A percentile compares a stretch with the other conserved stretches of the same genome.
Evolutionary conservation across 2,329 filamentous ascomycete species (phyloP).

Genomic region (Verticillium alfalfae): DNA sequence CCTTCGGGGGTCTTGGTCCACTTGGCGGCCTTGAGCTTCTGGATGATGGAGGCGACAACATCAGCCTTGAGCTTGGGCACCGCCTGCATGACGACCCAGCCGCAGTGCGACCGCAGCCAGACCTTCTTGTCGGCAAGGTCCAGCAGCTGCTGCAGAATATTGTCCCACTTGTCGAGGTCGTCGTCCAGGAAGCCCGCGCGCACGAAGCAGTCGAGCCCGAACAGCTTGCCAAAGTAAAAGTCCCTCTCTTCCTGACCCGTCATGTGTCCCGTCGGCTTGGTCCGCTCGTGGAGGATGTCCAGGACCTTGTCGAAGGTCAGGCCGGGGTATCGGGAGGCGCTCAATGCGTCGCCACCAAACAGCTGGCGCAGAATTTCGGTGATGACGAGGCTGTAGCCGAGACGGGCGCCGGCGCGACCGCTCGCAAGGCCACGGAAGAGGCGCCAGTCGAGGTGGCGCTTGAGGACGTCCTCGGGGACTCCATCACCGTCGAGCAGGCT

Average conservation of each 20-base stretch:
- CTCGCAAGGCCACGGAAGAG: constrained; percentile 87
- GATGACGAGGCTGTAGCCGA: constrained; percentile 85
- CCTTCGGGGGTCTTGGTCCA: constrained; percentile 81
- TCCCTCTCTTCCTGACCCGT: constrained; percentile 76
- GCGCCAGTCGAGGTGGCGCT: constrained; percentile 57
- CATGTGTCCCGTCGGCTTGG: constrained; percentile 45
- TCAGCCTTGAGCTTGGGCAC: constrained; percentile 58
- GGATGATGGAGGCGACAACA: constrained; percentile 52
- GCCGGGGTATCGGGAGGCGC: constrained; percentile 40
- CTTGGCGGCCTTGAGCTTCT: constrained; percentile 56
- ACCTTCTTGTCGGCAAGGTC: constrained; percentile 74
- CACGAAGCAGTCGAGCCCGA: constrained; percentile 81
- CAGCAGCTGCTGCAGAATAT: constrained; percentile 67
- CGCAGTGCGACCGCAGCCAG: constrained; percentile 86
- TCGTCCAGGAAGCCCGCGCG: constrained; percentile 68
- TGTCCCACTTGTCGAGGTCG: constrained; percentile 54
- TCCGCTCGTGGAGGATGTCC: constrained; percentile 49
- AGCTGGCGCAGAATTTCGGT: constrained; percentile 73
- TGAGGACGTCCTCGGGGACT: constrained; percentile 46
- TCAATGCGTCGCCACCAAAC: constrained; percentile 44
- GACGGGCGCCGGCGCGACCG: constrained; percentile 77
- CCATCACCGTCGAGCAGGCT: constrained; percentile 45
- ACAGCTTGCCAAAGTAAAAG: constrained; percentile 77
- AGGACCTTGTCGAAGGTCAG: constrained; percentile 53
- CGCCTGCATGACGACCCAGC: constrained; percentile 72